Evolutionary conservation across 306 rosid genomes (phyloP), one percentile per base, ranked within the genome.

Genomic region (Biancaea sappan): DNA sequence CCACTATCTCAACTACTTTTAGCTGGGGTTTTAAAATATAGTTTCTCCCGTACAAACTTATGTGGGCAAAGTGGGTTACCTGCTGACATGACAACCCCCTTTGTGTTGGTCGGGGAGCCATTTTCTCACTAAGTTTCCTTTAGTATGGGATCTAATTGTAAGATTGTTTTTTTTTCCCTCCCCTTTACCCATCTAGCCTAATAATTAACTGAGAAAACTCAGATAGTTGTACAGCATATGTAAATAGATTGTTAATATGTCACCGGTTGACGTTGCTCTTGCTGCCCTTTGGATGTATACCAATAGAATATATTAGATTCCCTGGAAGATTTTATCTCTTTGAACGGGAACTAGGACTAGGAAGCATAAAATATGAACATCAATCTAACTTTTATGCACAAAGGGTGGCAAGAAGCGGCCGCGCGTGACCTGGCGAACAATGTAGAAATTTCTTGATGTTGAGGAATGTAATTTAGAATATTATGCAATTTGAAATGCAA

Each of bases 211-310:
- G 78, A 72, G 69, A 37, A 24, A 29, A 52, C 77, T 81, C 72
- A 47, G 82, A 80, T 77, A 87, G 66, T 74, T 89, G 98, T 93
- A 91, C 90, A 89, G 87, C 76, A 44, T 83, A 21, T 91, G 96
- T 93, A 88, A 80, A 89, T 91, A 91, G 89, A 81, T 81, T 69
- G 80, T 67, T 80, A 81, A 66, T 38, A 37, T 71, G 59, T 75
- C 50, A 25, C 25, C 28, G n/a, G 46, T 53, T 65, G 66, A 64
- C 50, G 68, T 73, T 59, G 35, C 46, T 5, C 35, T 59, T 21
- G 50, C 12, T 25, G 50, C 72, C 44, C 53, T 26, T 40, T 46
- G 75, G 71, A 3, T 41, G 8, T 41, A 41, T 12, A 10, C 44
- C 1, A 38, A 9, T 7, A 38, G 44, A 38, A 38, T 7, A 4